Evolutionary conservation across 2,329 filamentous ascomycete species (phyloP).

Genomic region (Clonostachys rhizophaga): DNA sequence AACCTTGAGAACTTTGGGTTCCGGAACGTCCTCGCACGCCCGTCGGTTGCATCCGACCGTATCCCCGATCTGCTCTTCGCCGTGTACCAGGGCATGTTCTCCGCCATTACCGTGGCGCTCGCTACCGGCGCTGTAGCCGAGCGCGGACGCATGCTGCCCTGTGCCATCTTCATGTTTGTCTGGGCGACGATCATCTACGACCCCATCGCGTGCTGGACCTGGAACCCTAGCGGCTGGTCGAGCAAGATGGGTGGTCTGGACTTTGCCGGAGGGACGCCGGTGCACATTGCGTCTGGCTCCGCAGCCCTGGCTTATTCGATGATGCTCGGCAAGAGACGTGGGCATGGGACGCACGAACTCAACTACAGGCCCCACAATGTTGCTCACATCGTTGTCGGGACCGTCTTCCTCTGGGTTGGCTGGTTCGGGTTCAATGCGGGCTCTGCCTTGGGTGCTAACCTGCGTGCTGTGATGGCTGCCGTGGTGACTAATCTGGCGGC

Average conservation of each 20-base stretch:
- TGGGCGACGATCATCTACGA: conserved; percentile 91
- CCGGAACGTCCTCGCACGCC: conserved; percentile 67
- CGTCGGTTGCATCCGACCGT: conserved; percentile 67
- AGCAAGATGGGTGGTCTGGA: conserved; percentile 77
- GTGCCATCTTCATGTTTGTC: conserved; percentile 87
- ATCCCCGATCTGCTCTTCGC: conserved; percentile 83
- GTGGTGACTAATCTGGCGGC: conserved; percentile 83
- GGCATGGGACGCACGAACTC: conserved; percentile 81
- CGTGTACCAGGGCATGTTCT: conserved; percentile 86
- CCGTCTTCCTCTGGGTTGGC: conserved; percentile 90
- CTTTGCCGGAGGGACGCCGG: conserved; percentile 86
- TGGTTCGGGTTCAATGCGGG: conserved; percentile 96
- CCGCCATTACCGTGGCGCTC: conserved; percentile 78
- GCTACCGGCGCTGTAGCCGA: conserved; percentile 83
- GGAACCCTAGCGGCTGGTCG: conserved; percentile 81
- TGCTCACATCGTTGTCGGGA: conserved; percentile 86
- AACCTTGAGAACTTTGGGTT: conserved; percentile 77
- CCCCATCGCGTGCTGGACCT: conserved; percentile 92
- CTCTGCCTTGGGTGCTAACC: conserved; percentile 73
- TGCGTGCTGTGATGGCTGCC: conserved; percentile 82
- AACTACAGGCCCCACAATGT: conserved; percentile 94
- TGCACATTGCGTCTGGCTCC: conserved; percentile 80
- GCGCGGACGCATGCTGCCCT: conserved; percentile 81
- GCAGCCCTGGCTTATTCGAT: conserved; percentile 87
- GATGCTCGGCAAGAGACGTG: conserved; percentile 82